Evolutionary conservation across 2,329 filamentous ascomycete species (phyloP).

Genomic region (Stagonosporopsis rhizophila): DNA sequence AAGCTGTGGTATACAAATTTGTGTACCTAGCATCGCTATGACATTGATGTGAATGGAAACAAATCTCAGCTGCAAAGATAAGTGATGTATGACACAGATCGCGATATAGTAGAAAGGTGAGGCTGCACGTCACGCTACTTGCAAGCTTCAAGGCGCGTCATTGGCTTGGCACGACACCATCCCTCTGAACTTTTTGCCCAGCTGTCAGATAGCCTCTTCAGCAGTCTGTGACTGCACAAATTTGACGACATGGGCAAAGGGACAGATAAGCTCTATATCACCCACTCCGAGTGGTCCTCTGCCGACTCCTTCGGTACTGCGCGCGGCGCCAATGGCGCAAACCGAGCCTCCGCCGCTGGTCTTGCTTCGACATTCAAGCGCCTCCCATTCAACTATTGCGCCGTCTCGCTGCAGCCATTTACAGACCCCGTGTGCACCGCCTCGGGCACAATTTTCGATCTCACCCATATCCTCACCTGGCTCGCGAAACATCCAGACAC

Average conservation of each 20-base stretch:
- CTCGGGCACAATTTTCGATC: constrained; percentile 89
- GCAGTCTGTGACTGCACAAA: constrained; percentile 4
- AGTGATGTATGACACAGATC: neutral
- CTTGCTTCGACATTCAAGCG: constrained; percentile 74
- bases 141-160: constrained; percentile 15
- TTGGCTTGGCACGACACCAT: constrained; percentile 15
- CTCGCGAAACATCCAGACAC: constrained; percentile 91
- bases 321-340: constrained; percentile 70
- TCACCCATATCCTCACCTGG: constrained; percentile 94
- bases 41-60: no score
- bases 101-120: no score
- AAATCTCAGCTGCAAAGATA: no score
- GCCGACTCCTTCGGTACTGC: constrained; percentile 87
- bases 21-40: neutral
- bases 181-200: constrained; percentile 15
- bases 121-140: neutral
- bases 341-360: constrained; percentile 60
- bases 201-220: neutral
- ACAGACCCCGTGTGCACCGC: constrained; percentile 90
- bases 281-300: constrained; percentile 96
- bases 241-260: constrained; percentile 46
- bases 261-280: constrained; percentile 68
- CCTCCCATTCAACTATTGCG: constrained; percentile 97
- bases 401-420: constrained; percentile 93
- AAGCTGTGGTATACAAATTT: neutral